phyloP scores from a whole-genome alignment of 2,329 filamentous ascomycete genomes.

The Leptographium flavum region DNA sequence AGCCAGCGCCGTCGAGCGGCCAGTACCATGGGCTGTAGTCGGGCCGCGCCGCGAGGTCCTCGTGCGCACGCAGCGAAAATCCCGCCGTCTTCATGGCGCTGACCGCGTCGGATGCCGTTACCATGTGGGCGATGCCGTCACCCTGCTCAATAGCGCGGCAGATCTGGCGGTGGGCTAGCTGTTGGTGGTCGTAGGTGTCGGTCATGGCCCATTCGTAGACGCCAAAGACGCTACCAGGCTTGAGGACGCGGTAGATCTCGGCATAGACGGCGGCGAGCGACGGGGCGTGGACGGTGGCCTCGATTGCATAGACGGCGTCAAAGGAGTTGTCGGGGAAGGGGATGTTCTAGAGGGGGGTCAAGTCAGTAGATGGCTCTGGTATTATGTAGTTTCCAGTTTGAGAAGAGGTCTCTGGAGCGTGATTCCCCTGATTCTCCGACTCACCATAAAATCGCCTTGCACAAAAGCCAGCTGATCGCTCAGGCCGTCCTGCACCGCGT shows the following conservation, averaged over 20 bases:
- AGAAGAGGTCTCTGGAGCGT: too few relatives aligned
- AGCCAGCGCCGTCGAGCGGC: slow-evolving; percentile 72
- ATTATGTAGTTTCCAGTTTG: too few relatives aligned
- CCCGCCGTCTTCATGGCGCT: slow-evolving; percentile 75
- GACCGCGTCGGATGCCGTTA: slow-evolving; percentile 58
- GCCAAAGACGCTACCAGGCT: slow-evolving; percentile 89
- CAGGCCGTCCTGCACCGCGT: slow-evolving; percentile 70
- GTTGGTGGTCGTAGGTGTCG: slow-evolving; percentile 79
- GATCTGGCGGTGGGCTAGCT: slow-evolving; percentile 75
- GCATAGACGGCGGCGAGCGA: slow-evolving; percentile 82
- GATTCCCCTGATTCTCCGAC: background rate
- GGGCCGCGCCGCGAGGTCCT: slow-evolving; percentile 71
- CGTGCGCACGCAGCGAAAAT: slow-evolving; percentile 69
- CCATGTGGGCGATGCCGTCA: slow-evolving; percentile 96
- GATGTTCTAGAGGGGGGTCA: too few relatives aligned
- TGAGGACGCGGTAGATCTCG: slow-evolving; percentile 88
- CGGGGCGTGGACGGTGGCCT: slow-evolving; percentile 91
- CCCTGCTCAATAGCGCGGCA: slow-evolving; percentile 94
- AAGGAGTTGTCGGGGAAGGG: slow-evolving; percentile 83
- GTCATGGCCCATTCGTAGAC: slow-evolving; percentile 99
- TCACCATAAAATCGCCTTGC: slow-evolving; percentile 87
- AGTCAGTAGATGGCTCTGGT: too few relatives aligned
- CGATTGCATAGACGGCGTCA: slow-evolving; percentile 92
- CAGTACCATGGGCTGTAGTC: slow-evolving; percentile 87
- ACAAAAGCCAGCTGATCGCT: slow-evolving; percentile 69